These are phyloP conservation scores for Metschnikowia hibisci DNA, from an alignment of 805 yeast genomes.

Conservation along the genomic window DNA sequence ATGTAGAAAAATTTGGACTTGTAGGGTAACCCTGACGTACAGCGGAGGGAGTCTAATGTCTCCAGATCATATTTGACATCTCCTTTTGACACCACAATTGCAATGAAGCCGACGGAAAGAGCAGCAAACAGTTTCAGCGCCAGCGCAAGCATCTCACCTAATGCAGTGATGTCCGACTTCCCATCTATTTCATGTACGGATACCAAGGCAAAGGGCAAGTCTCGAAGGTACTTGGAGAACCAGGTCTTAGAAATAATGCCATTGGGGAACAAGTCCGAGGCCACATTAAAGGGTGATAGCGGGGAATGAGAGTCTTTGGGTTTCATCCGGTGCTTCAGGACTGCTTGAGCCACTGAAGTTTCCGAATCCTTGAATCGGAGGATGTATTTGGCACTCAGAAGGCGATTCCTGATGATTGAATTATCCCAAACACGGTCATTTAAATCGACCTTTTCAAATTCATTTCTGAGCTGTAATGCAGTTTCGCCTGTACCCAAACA, in stretches of 20 bases:
- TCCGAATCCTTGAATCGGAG: conserved; percentile 17
- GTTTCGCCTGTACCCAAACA: conserved; percentile 9
- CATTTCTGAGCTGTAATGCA: conserved; percentile 2
- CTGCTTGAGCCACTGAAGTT: background rate
- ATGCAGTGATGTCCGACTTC: conserved; percentile 9
- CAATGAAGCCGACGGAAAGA: conserved; percentile 19
- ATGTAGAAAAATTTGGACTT: conserved; percentile 28
- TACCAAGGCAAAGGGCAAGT: conserved; percentile 33
- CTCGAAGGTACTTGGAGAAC: conserved; percentile 32
- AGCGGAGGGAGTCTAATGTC: conserved; percentile 25
- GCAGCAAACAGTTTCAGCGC: conserved; percentile 2
- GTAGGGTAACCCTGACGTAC: conserved; percentile 28
- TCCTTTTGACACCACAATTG: conserved; percentile 21
- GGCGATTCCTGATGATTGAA: conserved; percentile 32
- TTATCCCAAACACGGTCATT: conserved; percentile 33
- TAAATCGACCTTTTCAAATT: conserved; percentile 18
- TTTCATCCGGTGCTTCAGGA: conserved; percentile 6
- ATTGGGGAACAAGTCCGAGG: conserved; percentile 26
- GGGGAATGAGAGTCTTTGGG: conserved; percentile 22
- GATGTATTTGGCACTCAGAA: conserved; percentile 31
- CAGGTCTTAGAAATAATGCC: conserved; percentile 30
- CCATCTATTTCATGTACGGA: conserved; percentile 15
- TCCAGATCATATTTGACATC: conserved; percentile 18
- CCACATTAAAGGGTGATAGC: conserved; percentile 35
- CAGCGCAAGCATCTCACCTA: conserved; percentile 17